phyloP scores from a whole-genome alignment of 352 stramenopile genomes.

The Globisporangium ultimum region DNA sequence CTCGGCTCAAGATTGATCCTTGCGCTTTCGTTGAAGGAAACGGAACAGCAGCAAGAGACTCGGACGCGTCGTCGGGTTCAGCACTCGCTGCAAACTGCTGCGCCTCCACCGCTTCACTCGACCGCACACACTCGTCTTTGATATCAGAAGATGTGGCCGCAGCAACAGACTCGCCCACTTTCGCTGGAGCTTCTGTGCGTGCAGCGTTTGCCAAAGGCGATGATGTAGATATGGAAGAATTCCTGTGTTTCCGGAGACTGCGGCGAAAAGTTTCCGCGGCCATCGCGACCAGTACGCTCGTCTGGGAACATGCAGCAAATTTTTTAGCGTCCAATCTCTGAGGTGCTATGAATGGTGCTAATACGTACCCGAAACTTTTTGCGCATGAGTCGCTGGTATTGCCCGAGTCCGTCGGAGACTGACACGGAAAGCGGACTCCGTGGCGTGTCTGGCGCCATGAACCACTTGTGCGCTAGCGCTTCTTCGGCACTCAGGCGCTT shows the following conservation, averaged over 20 bases:
- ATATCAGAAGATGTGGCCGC: background rate
- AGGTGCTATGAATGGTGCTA: background rate
- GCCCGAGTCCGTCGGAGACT: slow-evolving; percentile 37
- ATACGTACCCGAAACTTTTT: slow-evolving; percentile 57
- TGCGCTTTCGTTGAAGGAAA: slow-evolving; percentile 3
- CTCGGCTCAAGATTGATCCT: slow-evolving; percentile 24
- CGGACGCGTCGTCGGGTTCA: too few relatives aligned
- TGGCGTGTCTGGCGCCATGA: slow-evolving; percentile 38
- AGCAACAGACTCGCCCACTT: background rate
- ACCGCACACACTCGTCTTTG: too few relatives aligned
- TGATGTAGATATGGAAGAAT: background rate
- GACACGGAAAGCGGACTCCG: slow-evolving; percentile 46
- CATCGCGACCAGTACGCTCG: slow-evolving; percentile 60
- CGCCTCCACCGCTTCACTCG: too few relatives aligned
- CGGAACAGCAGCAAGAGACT: background rate
- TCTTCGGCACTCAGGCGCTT: slow-evolving; percentile 29
- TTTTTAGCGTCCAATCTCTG: background rate
- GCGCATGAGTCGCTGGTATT: slow-evolving; percentile 59
- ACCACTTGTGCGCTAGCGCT: slow-evolving; percentile 48
- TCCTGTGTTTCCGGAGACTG: slow-evolving; percentile 35
- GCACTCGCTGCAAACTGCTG: too few relatives aligned
- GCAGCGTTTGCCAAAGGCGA: background rate
- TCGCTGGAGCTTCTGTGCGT: background rate
- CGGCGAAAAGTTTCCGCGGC: slow-evolving; percentile 46
- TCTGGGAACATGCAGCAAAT: slow-evolving; percentile 14